phyloP scores from a whole-genome alignment of 2,329 filamentous ascomycete species.

The Apiospora hydei region DNA sequence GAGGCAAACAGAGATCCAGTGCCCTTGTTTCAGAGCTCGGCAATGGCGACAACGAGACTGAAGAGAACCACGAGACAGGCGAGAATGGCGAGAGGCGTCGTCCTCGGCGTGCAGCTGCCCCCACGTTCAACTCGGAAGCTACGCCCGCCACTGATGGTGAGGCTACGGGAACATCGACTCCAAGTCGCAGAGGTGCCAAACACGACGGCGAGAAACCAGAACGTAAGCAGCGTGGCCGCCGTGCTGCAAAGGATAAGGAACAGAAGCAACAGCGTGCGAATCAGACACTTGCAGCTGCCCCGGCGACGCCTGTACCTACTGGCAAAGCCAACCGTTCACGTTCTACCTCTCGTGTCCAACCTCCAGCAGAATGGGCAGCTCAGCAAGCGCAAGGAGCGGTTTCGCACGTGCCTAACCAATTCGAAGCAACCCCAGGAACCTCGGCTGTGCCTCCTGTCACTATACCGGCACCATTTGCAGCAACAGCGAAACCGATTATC shows the following conservation, averaged over 20 bases:
- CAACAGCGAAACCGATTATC: constrained; percentile 37
- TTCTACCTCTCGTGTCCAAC: constrained; percentile 59
- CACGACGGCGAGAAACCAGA: constrained; percentile 56
- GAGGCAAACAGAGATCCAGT: constrained; percentile 67
- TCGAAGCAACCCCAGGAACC: constrained; percentile 51
- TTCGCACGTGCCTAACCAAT: constrained; percentile 50
- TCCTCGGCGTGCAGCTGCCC: constrained; percentile 71
- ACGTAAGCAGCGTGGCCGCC: constrained; percentile 48
- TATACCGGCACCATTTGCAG: constrained; percentile 39
- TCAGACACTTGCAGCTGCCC: constrained; percentile 56
- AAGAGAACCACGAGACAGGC: constrained; percentile 62
- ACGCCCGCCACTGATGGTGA: constrained; percentile 67
- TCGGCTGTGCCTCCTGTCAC: constrained; percentile 52
- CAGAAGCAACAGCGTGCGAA: constrained; percentile 48
- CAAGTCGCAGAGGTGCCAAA: constrained; percentile 58
- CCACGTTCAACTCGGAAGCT: constrained; percentile 73
- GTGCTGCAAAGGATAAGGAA: constrained; percentile 47
- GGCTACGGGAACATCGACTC: constrained; percentile 62
- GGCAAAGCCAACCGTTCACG: constrained; percentile 59
- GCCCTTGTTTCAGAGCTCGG: constrained; percentile 72
- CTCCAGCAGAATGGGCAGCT: constrained; percentile 48
- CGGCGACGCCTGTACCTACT: constrained; percentile 43
- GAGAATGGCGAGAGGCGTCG: constrained; percentile 68
- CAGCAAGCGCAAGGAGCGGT: constrained; percentile 48
- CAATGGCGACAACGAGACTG: constrained; percentile 63